phyloP scores from a whole-genome alignment of 176 grass and related monocot genomes.

The Carex kokanica region DNA sequence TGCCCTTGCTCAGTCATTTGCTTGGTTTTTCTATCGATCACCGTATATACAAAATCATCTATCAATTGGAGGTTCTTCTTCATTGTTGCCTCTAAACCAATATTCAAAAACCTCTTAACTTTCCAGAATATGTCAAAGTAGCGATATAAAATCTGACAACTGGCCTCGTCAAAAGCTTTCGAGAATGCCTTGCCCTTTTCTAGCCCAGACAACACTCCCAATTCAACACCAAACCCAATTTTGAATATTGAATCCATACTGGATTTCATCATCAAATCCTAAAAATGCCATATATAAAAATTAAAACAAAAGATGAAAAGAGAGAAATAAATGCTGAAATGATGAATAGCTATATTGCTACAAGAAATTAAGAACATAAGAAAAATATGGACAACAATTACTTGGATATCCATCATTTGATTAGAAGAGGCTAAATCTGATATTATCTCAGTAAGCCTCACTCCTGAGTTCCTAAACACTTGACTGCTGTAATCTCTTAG shows the following conservation, averaged over 20 bases:
- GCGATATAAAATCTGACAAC: constrained; percentile 1
- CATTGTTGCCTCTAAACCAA: constrained; percentile 60
- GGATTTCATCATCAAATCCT: constrained; percentile 62
- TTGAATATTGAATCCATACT: constrained; percentile 73
- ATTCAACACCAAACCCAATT: constrained; percentile 52
- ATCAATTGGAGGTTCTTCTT: constrained; percentile 43
- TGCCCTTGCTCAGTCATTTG: constrained; percentile 23
- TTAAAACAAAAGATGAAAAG: not conserved
- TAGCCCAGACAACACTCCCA: constrained; percentile 37
- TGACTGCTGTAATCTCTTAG: constrained; percentile 63
- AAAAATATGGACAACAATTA: not conserved
- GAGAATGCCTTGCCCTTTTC: constrained; percentile 38
- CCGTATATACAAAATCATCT: constrained; percentile 53
- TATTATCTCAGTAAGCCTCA: constrained; percentile 42
- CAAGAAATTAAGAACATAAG: too few relatives aligned
- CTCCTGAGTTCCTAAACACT: constrained; percentile 55
- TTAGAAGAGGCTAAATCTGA: constrained; percentile 14
- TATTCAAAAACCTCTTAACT: constrained; percentile 47
- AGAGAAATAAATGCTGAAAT: too few relatives aligned
- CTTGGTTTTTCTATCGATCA: constrained; percentile 48
- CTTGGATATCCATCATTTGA: constrained; percentile 41
- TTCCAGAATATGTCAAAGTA: constrained; percentile 58
- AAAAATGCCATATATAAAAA: not conserved
- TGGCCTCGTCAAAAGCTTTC: constrained; percentile 70
- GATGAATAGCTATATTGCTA: too few relatives aligned